Conservation (phyloP, 345 rosid species). For the Dipteronia dyeriana region DNA sequence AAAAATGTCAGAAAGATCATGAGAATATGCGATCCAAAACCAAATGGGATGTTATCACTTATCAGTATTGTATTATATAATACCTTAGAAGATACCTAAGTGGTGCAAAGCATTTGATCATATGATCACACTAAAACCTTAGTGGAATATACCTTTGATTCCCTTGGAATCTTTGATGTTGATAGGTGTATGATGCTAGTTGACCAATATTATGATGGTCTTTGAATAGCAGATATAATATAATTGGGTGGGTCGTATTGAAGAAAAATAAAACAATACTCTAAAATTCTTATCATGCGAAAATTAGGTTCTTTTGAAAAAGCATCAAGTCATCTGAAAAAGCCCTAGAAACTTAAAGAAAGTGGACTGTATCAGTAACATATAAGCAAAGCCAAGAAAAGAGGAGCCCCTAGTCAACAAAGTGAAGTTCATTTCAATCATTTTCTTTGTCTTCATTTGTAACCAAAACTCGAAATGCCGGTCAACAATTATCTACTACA, state of each 20-base stretch:
- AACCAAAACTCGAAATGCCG: constrained; percentile 24
- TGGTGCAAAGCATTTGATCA: background rate
- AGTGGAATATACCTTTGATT: background rate
- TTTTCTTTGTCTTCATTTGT: constrained; percentile 31
- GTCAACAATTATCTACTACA: constrained; percentile 36
- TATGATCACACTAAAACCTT: background rate
- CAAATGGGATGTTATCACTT: background rate
- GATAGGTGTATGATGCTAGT: constrained; percentile 15
- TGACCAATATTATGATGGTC: constrained; percentile 29
- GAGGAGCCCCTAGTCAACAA: constrained; percentile 37
- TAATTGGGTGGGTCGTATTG: background rate
- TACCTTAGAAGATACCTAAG: background rate
- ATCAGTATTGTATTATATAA: background rate
- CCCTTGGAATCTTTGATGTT: background rate
- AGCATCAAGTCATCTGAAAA: background rate
- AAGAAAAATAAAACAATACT: background rate
- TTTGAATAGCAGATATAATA: constrained; percentile 10
- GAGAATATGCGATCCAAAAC: background rate
- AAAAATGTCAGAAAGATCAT: background rate
- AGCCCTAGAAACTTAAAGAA: background rate
- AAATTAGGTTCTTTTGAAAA: background rate
- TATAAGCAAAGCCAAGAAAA: constrained; percentile 22
- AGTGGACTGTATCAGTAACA: background rate
- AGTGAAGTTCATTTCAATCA: constrained; percentile 38
- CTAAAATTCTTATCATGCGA: background rate